Evolutionary conservation across 495 filamentous ascomycete species (phyloP).

Genomic region (Aspergillus sclerotiicarbonarius): DNA sequence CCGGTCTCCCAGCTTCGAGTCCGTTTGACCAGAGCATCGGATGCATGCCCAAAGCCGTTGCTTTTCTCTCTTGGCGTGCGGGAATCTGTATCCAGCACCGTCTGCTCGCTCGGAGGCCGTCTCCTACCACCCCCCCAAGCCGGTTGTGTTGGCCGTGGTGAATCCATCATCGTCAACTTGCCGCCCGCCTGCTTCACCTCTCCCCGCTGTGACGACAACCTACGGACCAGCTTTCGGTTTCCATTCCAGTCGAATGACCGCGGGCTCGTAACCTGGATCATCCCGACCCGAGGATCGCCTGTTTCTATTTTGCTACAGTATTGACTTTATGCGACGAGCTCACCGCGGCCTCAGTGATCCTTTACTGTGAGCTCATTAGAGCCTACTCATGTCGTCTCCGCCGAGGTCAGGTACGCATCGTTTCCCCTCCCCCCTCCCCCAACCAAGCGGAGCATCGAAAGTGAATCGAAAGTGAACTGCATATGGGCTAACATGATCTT

Average conservation of each 20-base stretch:
- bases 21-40: slow-evolving; percentile 2
- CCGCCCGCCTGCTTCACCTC: slow-evolving; percentile 12
- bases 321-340: slow-evolving; percentile 11
- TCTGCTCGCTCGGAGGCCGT: not conserved
- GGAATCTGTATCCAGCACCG: not conserved
- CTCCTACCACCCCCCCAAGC: not conserved
- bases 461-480: not conserved
- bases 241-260: not conserved
- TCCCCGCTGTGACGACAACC: slow-evolving; percentile 12
- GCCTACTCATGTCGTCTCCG: slow-evolving; percentile 31
- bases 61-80: slow-evolving; percentile 1
- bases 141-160: slow-evolving; percentile 3
- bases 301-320: not conserved
- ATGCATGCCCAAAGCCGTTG: slow-evolving; percentile 9
- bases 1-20: slow-evolving; percentile 12
- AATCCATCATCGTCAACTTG: slow-evolving; percentile 2
- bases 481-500: slow-evolving; percentile 8
- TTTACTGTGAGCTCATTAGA: slow-evolving; percentile 19
- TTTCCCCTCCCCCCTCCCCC: not conserved
- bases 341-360: slow-evolving; percentile 1
- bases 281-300: not conserved
- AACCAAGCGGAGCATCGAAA: not conserved
- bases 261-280: not conserved
- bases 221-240: slow-evolving; percentile 6
- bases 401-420: slow-evolving; percentile 36